Conservation (phyloP, 768 basidiomycete genomes). For the Mycena vulgaris region DNA sequence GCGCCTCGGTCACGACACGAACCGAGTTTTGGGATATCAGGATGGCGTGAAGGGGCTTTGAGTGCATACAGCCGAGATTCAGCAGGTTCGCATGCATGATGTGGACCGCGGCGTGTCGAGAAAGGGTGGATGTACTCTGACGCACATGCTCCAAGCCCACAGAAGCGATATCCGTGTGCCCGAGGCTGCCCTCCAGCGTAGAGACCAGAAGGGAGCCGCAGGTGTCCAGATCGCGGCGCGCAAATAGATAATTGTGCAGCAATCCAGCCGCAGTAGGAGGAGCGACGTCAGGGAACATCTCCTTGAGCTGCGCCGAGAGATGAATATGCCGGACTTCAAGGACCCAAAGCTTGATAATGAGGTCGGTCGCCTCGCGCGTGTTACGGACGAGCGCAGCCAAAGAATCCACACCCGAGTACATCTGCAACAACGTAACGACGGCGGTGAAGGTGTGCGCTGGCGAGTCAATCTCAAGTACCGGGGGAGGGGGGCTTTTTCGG, state of each 20-base stretch:
- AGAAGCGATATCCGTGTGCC: background rate
- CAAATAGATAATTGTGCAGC: background rate
- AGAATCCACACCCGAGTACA: constrained; percentile 19
- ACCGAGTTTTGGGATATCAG: constrained; percentile 17
- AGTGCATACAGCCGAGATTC: constrained; percentile 10
- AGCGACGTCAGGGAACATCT: constrained; percentile 12
- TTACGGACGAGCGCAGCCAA: constrained; percentile 16
- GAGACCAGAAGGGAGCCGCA: background rate
- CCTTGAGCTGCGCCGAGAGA: constrained; percentile 10
- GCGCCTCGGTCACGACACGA: constrained; percentile 2
- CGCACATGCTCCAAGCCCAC: constrained; percentile 13
- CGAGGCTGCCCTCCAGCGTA: background rate
- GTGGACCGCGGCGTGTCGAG: background rate
- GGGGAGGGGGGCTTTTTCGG: background rate
- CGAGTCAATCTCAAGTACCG: constrained; percentile 14
- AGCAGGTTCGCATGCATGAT: constrained; percentile 4
- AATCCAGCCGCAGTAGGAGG: constrained; percentile 19
- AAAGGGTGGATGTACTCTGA: background rate
- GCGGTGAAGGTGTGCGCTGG: constrained; percentile 24
- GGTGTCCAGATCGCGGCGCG: background rate
- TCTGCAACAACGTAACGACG: constrained; percentile 19
- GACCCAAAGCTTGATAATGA: constrained; percentile 21
- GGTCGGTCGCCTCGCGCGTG: background rate
- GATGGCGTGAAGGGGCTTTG: constrained; percentile 7
- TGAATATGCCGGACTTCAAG: background rate